Conservation (phyloP, 106 monocot genomes). For the Dendrobium nobile region DNA sequence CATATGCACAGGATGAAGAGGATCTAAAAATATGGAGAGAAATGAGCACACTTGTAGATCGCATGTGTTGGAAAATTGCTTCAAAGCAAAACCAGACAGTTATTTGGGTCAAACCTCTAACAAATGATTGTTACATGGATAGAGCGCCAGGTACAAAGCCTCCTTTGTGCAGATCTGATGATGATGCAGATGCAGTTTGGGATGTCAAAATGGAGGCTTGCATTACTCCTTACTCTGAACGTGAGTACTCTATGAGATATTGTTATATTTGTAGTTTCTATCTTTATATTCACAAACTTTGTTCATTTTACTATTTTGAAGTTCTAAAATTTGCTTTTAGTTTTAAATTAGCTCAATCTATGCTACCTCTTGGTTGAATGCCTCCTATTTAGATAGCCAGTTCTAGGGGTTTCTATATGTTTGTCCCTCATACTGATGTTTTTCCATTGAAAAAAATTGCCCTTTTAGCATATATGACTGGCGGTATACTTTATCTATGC, state of each 20-base stretch:
- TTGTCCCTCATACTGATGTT: background rate
- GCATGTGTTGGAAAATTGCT: constrained; percentile 76
- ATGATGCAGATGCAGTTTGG: constrained; percentile 61
- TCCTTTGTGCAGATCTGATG: constrained; percentile 43
- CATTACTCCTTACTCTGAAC: constrained; percentile 52
- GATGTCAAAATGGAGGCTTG: constrained; percentile 61
- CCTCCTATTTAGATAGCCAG: background rate
- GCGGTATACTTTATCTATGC: background rate
- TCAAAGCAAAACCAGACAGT: constrained; percentile 61
- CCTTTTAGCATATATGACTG: background rate
- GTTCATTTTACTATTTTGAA: background rate
- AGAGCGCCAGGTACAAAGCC: constrained; percentile 44
- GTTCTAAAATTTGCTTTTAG: background rate
- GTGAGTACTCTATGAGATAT: constrained; percentile 26
- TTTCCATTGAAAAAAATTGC: background rate
- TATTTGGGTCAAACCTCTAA: constrained; percentile 67
- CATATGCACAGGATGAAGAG: constrained; percentile 74
- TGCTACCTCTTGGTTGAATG: background rate
- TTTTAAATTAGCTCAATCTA: background rate
- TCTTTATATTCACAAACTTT: background rate
- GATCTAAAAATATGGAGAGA: constrained; percentile 54
- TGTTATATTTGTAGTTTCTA: background rate
- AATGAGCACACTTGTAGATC: constrained; percentile 60
- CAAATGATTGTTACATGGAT: constrained; percentile 61
- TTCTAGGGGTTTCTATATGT: background rate